Evolutionary conservation across 371 early-diverging fungal genomes (phyloP).

Genomic region (Syncephalastrum sp.): DNA sequence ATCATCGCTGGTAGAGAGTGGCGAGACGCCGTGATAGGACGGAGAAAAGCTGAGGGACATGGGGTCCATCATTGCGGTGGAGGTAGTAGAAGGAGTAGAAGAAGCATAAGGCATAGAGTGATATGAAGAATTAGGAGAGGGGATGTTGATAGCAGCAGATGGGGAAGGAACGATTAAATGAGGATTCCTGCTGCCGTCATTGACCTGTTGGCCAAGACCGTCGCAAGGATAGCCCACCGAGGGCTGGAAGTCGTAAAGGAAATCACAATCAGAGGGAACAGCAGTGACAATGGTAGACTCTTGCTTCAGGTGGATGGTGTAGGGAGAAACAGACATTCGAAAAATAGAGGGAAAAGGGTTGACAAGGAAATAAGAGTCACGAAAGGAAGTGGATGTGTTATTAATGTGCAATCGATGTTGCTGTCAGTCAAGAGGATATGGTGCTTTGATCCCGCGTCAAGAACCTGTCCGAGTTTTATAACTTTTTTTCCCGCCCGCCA

Average conservation of each 20-base stretch:
- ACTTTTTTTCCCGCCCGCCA: slow-evolving; percentile 3
- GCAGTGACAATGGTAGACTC: slow-evolving; percentile 4
- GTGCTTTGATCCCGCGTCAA: background rate
- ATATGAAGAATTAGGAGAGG: too few species aligned
- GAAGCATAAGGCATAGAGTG: slow-evolving; percentile 2
- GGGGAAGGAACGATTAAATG: background rate
- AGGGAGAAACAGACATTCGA: slow-evolving; percentile 11
- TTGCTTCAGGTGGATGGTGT: background rate
- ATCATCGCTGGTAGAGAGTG: slow-evolving; percentile 12
- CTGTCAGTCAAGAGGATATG: background rate
- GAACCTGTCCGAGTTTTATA: slow-evolving; percentile 3
- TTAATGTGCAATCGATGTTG: background rate
- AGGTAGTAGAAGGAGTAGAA: background rate
- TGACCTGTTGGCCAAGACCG: slow-evolving; percentile 35
- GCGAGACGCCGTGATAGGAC: slow-evolving; percentile 11
- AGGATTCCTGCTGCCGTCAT: slow-evolving; percentile 3
- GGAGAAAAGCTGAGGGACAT: slow-evolving; percentile 17
- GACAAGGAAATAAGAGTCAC: background rate
- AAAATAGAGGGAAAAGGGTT: background rate
- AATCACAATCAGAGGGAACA: slow-evolving; percentile 6
- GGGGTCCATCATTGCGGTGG: background rate
- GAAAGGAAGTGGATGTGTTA: slow-evolving; percentile 1
- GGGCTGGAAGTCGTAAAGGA: background rate
- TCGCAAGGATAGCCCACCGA: slow-evolving; percentile 11
- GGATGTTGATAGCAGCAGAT: too few species aligned